phyloP scores from a whole-genome alignment of 2,329 filamentous ascomycete genomes.

The Nigrospora osmanthi region DNA sequence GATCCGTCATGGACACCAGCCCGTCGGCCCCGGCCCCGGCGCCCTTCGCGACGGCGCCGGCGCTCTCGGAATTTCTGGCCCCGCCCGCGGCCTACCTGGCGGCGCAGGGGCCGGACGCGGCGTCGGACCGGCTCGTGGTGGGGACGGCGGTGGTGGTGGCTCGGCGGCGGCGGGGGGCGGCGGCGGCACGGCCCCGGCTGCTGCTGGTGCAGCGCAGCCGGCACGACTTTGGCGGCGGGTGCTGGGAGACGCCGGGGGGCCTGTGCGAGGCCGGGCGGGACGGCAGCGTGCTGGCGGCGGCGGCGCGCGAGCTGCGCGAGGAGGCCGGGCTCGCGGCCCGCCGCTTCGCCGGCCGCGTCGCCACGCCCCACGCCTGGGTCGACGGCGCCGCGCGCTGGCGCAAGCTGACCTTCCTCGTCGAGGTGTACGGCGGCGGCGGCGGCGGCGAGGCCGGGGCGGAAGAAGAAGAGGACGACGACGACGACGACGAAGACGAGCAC shows the following conservation, averaged over 20 bases:
- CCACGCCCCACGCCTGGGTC: slow-evolving; percentile 24
- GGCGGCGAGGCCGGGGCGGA: background rate
- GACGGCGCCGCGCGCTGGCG: slow-evolving; percentile 11
- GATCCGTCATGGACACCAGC: too few relatives aligned
- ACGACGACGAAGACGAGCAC: background rate
- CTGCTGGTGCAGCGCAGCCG: slow-evolving; percentile 38
- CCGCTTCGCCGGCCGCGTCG: slow-evolving; percentile 25
- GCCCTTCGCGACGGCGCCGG: too few relatives aligned
- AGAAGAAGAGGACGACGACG: too few relatives aligned
- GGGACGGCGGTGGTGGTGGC: background rate
- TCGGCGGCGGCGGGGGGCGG: too few relatives aligned
- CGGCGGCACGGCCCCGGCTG: slow-evolving; percentile 8
- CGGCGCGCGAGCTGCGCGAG: slow-evolving; percentile 40
- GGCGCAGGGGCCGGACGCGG: background rate
- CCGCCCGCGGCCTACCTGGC: background rate
- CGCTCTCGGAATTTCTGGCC: too few relatives aligned
- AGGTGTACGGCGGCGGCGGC: slow-evolving; percentile 2
- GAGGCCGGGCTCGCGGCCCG: slow-evolving; percentile 8
- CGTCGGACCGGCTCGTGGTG: background rate
- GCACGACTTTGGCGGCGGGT: slow-evolving; percentile 33
- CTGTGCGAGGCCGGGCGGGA: slow-evolving; percentile 31
- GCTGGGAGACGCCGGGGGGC: slow-evolving; percentile 44
- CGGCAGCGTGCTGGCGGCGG: slow-evolving; percentile 29
- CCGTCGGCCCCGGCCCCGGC: too few relatives aligned
- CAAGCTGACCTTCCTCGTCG: slow-evolving; percentile 9